These are phyloP conservation scores for Strigomonas culicis DNA, from an alignment of 208 protist genomes.

Conservation along the genomic window DNA sequence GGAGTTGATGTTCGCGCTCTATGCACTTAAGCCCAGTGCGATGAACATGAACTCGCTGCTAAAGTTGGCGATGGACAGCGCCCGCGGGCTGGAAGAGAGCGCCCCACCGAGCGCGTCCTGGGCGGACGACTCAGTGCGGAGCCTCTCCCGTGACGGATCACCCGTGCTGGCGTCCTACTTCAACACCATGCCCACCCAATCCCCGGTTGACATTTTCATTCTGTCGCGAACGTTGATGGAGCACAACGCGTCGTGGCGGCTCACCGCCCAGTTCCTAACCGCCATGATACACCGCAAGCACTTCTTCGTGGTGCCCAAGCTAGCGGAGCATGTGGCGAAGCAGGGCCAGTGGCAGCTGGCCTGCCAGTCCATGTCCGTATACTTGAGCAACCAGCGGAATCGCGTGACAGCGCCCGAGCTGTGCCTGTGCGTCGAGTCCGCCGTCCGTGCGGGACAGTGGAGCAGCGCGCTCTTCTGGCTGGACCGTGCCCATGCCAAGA, in stretches of 20 bases:
- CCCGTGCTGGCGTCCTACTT: constrained; percentile 14
- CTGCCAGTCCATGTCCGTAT: constrained; percentile 55
- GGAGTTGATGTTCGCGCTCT: constrained; percentile 33
- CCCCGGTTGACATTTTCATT: constrained; percentile 41
- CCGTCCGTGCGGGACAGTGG: constrained; percentile 57
- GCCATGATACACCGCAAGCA: constrained; percentile 52
- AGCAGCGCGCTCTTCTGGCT: constrained; percentile 79
- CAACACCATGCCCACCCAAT: constrained; percentile 17
- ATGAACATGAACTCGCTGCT: constrained; percentile 78
- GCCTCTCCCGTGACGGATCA: constrained; percentile 8
- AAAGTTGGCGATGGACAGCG: constrained; percentile 25
- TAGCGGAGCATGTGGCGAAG: constrained; percentile 41
- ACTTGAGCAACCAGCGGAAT: constrained; percentile 54
- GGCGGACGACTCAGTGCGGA: not conserved
- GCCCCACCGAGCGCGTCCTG: not conserved
- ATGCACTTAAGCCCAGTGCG: constrained; percentile 38
- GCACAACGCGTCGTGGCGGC: constrained; percentile 39
- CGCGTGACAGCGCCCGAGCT: constrained; percentile 35
- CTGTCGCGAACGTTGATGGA: constrained; percentile 66
- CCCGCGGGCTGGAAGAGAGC: not conserved
- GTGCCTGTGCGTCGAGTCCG: constrained; percentile 57
- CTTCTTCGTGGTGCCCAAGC: constrained; percentile 40
- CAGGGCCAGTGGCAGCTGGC: constrained; percentile 45
- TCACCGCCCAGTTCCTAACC: constrained; percentile 52
- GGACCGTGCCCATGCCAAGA: constrained; percentile 46